Percentiles rank a stretch among this genome's conserved stretches.
Evolutionary conservation across 306 rosid genomes (phyloP).

Genomic region (Cyamopsis tetragonoloba): DNA sequence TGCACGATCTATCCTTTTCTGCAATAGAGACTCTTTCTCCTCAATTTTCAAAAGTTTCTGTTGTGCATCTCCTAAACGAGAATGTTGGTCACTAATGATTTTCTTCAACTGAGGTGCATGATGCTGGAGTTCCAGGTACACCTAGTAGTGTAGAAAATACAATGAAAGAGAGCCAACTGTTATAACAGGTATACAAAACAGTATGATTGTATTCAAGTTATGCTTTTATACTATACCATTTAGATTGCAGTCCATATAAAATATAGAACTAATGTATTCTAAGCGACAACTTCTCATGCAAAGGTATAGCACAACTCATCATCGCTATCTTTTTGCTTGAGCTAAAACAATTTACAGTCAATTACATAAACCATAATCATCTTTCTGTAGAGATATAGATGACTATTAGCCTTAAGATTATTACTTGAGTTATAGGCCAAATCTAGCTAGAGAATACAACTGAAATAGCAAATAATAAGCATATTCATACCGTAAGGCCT

Average conservation of each 20-base stretch:
- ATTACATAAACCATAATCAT: not conserved
- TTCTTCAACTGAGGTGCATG: conserved; percentile 84
- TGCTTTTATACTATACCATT: not conserved
- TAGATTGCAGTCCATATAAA: not conserved
- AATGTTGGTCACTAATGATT: conserved; percentile 65
- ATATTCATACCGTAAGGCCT: conserved; percentile 8
- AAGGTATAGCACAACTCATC: not conserved
- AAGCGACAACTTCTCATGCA: not conserved
- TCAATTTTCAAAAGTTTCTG: conserved; percentile 59
- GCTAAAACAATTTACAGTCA: not conserved
- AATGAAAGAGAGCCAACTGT: conserved; percentile 1
- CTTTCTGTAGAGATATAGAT: not conserved
- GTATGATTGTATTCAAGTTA: not conserved
- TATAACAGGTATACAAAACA: conserved; percentile 17
- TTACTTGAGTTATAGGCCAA: conserved; percentile 17
- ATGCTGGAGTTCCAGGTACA: conserved; percentile 78
- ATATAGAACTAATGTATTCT: conserved; percentile 10
- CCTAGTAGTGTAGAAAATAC: conserved; percentile 39
- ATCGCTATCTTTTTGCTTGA: not conserved
- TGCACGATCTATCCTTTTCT: conserved; percentile 53
- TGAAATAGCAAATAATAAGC: conserved; percentile 1
- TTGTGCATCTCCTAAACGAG: conserved; percentile 54
- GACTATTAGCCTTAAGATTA: conserved; percentile 4
- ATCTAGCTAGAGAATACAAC: not conserved
- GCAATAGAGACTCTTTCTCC: conserved; percentile 50